These are phyloP conservation scores for Lactuca saligna DNA, from an alignment of 129 eudicot species.

Conservation along the genomic window DNA sequence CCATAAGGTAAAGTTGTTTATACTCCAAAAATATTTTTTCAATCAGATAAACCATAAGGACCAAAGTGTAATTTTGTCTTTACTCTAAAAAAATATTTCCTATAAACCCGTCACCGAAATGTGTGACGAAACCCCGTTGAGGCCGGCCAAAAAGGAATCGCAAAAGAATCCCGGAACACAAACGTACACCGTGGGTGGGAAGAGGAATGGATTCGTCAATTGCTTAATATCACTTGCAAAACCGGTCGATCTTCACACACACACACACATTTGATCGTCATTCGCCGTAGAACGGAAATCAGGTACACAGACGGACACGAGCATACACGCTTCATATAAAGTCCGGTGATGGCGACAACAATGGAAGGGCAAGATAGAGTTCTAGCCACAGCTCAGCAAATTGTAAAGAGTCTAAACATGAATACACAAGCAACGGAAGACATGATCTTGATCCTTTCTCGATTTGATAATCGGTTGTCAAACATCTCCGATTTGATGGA, in stretches of 20 bases:
- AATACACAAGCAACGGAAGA: conserved; percentile 62
- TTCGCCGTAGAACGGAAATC: conserved; percentile 4
- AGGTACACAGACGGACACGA: neutral
- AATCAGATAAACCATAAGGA: no score
- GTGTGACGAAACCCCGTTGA: conserved; percentile 16
- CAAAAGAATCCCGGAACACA: conserved; percentile 20
- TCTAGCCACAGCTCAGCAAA: conserved; percentile 81
- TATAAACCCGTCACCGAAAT: conserved; percentile 2
- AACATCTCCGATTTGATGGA: conserved; percentile 51
- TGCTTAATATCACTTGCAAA: conserved; percentile 1
- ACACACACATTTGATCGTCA: neutral
- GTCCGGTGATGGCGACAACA: conserved; percentile 47
- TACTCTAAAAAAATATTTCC: neutral
- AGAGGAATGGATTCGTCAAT: conserved; percentile 20
- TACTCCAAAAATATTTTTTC: no score
- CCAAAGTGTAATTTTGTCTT: no score
- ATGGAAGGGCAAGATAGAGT: conserved; percentile 67
- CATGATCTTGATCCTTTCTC: conserved; percentile 64
- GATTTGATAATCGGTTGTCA: conserved; percentile 77
- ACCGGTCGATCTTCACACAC: conserved; percentile 12
- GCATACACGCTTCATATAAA: neutral
- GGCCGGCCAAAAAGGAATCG: conserved; percentile 26
- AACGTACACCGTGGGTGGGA: conserved; percentile 5
- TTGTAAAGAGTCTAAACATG: conserved; percentile 62
- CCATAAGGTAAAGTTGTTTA: no score